A percentile compares a stretch with the other conserved stretches of the same genome.
Evolutionary conservation across 2,329 filamentous ascomycete species (phyloP).

Genomic region (Trichoderma hamatum): DNA sequence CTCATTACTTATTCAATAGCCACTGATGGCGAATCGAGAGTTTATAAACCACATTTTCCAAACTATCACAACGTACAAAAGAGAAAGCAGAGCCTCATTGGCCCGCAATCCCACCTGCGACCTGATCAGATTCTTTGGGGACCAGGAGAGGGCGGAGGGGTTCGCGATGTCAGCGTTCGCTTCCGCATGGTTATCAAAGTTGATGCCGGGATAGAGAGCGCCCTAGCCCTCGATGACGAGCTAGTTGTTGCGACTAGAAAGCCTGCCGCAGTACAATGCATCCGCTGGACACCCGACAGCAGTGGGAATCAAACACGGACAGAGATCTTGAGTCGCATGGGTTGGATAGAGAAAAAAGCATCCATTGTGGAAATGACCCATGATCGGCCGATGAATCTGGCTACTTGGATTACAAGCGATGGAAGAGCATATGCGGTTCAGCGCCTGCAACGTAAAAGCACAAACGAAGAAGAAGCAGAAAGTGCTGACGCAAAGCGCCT

Average conservation of each 20-base stretch:
- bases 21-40: constrained; percentile 76
- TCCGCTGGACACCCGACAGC: constrained; percentile 87
- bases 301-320: constrained; percentile 84
- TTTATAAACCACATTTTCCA: constrained; percentile 82
- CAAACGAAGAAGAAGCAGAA: constrained; percentile 46
- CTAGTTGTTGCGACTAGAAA: constrained; percentile 88
- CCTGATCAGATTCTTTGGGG: constrained; percentile 70
- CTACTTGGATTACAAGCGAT: constrained; percentile 88
- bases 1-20: constrained; percentile 94
- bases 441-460: constrained; percentile 52
- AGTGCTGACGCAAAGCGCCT: constrained; percentile 64
- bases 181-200: constrained; percentile 99
- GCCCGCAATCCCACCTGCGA: constrained; percentile 55
- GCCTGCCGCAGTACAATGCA: constrained; percentile 94
- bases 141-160: constrained; percentile 78
- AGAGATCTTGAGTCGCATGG: constrained; percentile 84
- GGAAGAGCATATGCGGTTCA: constrained; percentile 92
- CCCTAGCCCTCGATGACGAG: constrained; percentile 88
- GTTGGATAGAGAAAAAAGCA: constrained; percentile 78
- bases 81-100: constrained; percentile 63
- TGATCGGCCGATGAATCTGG: constrained; percentile 94
- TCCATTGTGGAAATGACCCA: constrained; percentile 84
- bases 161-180: constrained; percentile 83
- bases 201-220: constrained; percentile 88
- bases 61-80: constrained; percentile 66